Base-by-base conservation (phyloP, 305 asterid species). In the Lippia alba region DNA sequence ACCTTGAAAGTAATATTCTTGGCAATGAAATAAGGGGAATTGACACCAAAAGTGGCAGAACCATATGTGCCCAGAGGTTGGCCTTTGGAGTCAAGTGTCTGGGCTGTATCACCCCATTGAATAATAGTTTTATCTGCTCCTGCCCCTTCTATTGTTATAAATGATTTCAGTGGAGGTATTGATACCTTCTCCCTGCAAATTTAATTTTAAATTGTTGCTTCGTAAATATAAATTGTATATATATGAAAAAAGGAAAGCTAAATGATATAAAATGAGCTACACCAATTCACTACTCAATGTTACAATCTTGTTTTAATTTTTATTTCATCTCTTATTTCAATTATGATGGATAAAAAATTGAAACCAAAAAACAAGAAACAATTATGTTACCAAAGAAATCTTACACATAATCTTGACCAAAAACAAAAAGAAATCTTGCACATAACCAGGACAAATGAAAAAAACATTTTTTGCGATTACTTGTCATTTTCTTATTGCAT, bases 41-140 rank as follows among this genome's bases (percentile, higher is more conserved):
- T 92, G 12, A 88, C 97, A 0, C 96, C 97, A 84, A 92, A 92
- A 63, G 98, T 92, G 17, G 98, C 98, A 6, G 98, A 92, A 6
- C 85, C 97, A 76, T 75, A 88, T 7, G 97, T 92, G 55, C 98
- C 98, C 36, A 92, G 90, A 5, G 97, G 95, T 62, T 49, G 75
- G 46, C 93, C 93, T 7, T 51, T 83, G 6, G 91, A 88, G 8
- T 95, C 98, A 12, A 9, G 76, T 18, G 98, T 87, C 40, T 87
- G 89, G 15, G 98, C 96, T 12, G 95, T 88, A 66, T 92, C 98
- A 14, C 98, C 96, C 92, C 92, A 92, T 79, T 92, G 85, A 57
- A 92, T 89, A 6, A 88, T 71, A 3, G 98, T 92, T 34, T 55
- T 85, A 7, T 88, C 92, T 33, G 96, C 91, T 46, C 97, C 98